Percentiles rank a stretch among this genome's conserved stretches.
Conservation (phyloP, 352 stramenopile species). For the Aphanomyces euteiches region DNA sequence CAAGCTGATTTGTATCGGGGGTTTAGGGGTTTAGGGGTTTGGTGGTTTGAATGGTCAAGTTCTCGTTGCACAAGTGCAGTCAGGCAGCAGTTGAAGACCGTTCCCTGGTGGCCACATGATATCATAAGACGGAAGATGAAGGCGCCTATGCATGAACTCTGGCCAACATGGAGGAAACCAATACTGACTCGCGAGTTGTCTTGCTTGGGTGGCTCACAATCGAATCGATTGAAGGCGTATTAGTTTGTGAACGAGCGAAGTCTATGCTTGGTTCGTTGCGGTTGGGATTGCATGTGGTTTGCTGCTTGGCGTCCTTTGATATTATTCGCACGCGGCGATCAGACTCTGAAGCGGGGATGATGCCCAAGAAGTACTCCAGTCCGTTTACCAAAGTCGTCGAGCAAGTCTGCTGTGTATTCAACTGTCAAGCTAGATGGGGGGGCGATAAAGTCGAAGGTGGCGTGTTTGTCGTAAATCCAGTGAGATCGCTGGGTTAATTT, state of each 20-base stretch:
- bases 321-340: conserved; percentile 34
- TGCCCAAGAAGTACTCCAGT: conserved; percentile 37
- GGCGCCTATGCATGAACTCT: conserved; percentile 44
- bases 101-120: conserved; percentile 45
- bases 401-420: conserved; percentile 32
- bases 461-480: conserved; percentile 32
- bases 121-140: conserved; percentile 41
- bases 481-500: background rate
- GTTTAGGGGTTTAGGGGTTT: background rate
- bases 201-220: conserved; percentile 64
- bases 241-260: conserved; percentile 57
- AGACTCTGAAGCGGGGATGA: conserved; percentile 29
- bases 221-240: conserved; percentile 39
- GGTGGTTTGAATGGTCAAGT: background rate
- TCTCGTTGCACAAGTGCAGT: conserved; percentile 32
- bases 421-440: conserved; percentile 26
- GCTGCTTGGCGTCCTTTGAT: conserved; percentile 46
- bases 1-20: conserved; percentile 30
- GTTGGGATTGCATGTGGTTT: conserved; percentile 47
- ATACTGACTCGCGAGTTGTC: conserved; percentile 33
- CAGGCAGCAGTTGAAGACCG: conserved; percentile 38
- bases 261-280: conserved; percentile 72
- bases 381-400: conserved; percentile 38
- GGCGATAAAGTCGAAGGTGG: conserved; percentile 32
- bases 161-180: conserved; percentile 15